A percentile compares a stretch with the other conserved stretches of the same genome.
Evolutionary conservation across 805 yeast genomes (phyloP).

Genomic region (Kluyveromyces siamensis): DNA sequence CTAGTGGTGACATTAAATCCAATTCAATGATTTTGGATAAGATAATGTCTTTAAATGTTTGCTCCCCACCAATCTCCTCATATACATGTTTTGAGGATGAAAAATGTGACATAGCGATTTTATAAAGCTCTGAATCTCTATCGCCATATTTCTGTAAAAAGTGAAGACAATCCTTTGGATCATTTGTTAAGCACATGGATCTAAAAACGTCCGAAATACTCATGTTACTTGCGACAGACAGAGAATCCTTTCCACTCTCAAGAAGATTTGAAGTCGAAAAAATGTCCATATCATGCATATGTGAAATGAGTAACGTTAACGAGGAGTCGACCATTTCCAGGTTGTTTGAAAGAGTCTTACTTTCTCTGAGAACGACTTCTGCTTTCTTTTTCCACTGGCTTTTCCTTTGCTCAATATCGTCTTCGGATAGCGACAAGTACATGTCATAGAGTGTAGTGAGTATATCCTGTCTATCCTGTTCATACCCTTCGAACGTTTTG

Average conservation of each 20-base stretch:
- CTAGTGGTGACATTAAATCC: slow-evolving; percentile 61
- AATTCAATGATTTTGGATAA: slow-evolving; percentile 43
- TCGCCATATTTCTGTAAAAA: slow-evolving; percentile 53
- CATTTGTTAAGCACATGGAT: slow-evolving; percentile 48
- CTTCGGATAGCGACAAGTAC: slow-evolving; percentile 54
- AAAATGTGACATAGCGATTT: slow-evolving; percentile 53
- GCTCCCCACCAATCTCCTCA: slow-evolving; percentile 41
- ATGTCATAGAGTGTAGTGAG: slow-evolving; percentile 74
- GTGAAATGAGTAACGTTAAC: slow-evolving; percentile 30
- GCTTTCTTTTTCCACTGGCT: slow-evolving; percentile 64
- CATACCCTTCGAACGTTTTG: slow-evolving; percentile 61
- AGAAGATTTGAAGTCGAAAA: slow-evolving; percentile 41
- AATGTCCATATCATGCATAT: slow-evolving; percentile 30
- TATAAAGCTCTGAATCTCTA: slow-evolving; percentile 54
- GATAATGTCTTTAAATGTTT: slow-evolving; percentile 36
- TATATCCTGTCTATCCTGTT: slow-evolving; percentile 62
- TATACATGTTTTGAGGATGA: slow-evolving; percentile 47
- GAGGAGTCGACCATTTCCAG: slow-evolving; percentile 20
- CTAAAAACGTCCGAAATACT: slow-evolving; percentile 39
- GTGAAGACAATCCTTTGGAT: slow-evolving; percentile 47
- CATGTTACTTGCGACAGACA: slow-evolving; percentile 34
- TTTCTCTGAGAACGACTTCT: slow-evolving; percentile 35
- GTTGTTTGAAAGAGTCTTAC: slow-evolving; percentile 12
- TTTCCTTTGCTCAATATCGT: slow-evolving; percentile 29
- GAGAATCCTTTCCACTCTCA: slow-evolving; percentile 26